Evolutionary conservation across 23 red algal genomes (phyloP).

Genomic region (Gracilaria gracilis): DNA sequence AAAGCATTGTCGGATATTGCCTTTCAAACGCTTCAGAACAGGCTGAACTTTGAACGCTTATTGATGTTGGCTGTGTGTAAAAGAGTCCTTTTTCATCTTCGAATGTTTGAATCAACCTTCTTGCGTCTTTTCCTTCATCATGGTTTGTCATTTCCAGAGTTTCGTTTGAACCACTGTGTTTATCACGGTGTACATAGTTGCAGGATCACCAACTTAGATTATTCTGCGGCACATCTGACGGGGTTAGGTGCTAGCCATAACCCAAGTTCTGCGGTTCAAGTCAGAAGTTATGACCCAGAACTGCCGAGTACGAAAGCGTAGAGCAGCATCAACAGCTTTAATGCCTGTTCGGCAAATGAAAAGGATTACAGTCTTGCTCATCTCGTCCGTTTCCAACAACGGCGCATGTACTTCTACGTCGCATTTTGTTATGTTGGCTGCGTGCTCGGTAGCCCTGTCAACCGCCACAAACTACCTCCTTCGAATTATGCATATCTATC

Average conservation of each 20-base stretch:
- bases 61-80: not conserved
- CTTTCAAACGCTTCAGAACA: not conserved
- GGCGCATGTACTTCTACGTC: conserved; percentile 1
- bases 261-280: not conserved
- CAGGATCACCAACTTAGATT: not conserved
- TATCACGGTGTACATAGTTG: not conserved
- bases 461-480: not conserved
- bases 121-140: not conserved
- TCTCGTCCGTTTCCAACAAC: not conserved
- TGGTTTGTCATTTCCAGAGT: not conserved
- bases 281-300: too few relatives aligned
- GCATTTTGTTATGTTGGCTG: not conserved
- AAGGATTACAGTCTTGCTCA: not conserved
- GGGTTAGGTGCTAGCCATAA: too few relatives aligned
- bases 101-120: not conserved
- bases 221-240: too few relatives aligned
- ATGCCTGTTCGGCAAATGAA: not conserved
- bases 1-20: conserved; percentile 59
- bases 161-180: not conserved
- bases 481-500: conserved; percentile 11
- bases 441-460: not conserved
- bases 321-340: not conserved
- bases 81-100: not conserved
- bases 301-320: not conserved
- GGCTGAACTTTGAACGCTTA: not conserved